A percentile compares a stretch with the other conserved stretches of the same genome.
These are phyloP conservation scores for Aphanomyces astaci DNA, from an alignment of 352 stramenopile genomes.

Conservation along the genomic window DNA sequence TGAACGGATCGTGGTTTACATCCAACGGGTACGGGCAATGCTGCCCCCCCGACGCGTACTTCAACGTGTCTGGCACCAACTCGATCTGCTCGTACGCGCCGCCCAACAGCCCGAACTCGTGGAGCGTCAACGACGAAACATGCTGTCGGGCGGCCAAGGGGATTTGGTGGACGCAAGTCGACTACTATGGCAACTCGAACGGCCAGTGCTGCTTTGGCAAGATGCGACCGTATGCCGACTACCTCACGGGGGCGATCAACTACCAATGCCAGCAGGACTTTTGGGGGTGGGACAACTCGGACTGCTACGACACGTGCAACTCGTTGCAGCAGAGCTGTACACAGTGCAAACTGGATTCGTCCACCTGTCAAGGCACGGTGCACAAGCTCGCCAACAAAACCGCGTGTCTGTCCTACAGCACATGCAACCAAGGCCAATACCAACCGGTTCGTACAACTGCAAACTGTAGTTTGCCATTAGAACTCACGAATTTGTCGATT, in stretches of 20 bases:
- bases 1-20: constrained; percentile 4
- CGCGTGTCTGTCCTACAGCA: not conserved
- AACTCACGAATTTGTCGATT: not conserved
- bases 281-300: not conserved
- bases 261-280: not conserved
- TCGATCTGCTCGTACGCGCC: constrained; percentile 3
- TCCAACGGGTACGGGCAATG: not conserved
- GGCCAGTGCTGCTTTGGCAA: constrained; percentile 20
- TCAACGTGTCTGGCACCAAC: constrained; percentile 1
- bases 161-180: not conserved
- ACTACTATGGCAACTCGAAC: not conserved
- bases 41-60: constrained; percentile 12
- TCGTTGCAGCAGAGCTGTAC: not conserved
- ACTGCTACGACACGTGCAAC: not conserved
- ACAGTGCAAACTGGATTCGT: not conserved
- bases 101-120: not conserved
- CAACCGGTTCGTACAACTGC: not conserved
- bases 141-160: constrained; percentile 2
- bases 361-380: not conserved
- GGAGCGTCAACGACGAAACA: not conserved
- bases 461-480: not conserved
- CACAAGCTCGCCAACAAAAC: constrained; percentile 11
- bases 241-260: not conserved
- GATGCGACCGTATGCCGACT: not conserved
- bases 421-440: constrained; percentile 1